Evolutionary conservation across 306 rosid species (phyloP).

Genomic region (Macrotyloma uniflorum): DNA sequence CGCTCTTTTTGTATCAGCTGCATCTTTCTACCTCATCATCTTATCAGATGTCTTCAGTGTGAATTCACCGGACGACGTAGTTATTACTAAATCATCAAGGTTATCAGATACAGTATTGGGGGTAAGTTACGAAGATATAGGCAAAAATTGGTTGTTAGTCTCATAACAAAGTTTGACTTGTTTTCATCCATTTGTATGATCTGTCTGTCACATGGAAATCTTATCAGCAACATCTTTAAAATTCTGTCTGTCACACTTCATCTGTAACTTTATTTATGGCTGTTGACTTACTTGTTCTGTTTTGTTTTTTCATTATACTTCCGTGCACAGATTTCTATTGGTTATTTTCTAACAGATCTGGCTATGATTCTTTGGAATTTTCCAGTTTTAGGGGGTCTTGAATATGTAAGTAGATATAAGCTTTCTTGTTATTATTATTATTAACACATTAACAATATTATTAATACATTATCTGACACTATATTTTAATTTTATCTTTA

Average conservation of each 20-base stretch:
- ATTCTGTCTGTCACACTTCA: not conserved
- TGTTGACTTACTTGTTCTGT: constrained; percentile 4
- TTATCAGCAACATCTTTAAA: not conserved
- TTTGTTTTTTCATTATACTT: not conserved
- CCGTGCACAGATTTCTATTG: constrained; percentile 65
- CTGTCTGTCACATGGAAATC: not conserved
- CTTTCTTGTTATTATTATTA: not conserved
- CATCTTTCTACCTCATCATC: constrained; percentile 58
- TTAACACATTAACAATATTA: not conserved
- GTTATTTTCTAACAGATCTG: constrained; percentile 76
- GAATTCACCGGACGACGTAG: constrained; percentile 43
- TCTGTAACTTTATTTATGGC: not conserved
- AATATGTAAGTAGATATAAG: constrained; percentile 66
- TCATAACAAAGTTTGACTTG: constrained; percentile 1
- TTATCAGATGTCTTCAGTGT: constrained; percentile 58
- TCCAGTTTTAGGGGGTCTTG: constrained; percentile 81
- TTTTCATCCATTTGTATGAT: not conserved
- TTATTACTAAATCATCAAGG: constrained; percentile 52
- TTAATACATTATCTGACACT: not conserved
- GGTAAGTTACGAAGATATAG: constrained; percentile 48
- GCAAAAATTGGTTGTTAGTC: constrained; percentile 9
- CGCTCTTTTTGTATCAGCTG: constrained; percentile 62
- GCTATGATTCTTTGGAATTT: constrained; percentile 72
- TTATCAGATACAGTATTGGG: constrained; percentile 59
- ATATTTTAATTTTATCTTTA: not conserved